These are phyloP conservation scores for Cystobasidium sp. DNA, from an alignment of 1,284 basidiomycete genomes.

Conservation along the genomic window DNA sequence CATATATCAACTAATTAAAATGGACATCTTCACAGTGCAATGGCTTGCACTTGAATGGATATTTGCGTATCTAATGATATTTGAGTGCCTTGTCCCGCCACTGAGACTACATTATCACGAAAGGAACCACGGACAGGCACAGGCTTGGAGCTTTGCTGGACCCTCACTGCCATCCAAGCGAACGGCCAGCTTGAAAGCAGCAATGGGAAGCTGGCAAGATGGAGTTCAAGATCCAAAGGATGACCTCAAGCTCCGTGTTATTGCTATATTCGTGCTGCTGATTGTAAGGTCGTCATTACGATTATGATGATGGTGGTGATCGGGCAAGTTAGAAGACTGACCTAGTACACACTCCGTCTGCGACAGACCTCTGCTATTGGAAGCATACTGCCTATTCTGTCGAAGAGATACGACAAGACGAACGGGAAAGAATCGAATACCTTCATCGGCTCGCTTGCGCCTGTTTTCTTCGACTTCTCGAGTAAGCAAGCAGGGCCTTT, in stretches of 20 bases:
- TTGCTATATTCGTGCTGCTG: slow-evolving; percentile 31
- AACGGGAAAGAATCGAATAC: neutral
- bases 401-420: slow-evolving; percentile 28
- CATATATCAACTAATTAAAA: neutral
- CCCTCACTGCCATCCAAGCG: neutral
- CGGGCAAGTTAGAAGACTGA: neutral
- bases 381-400: slow-evolving; percentile 35
- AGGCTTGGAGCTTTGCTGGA: neutral
- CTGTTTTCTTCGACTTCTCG: slow-evolving; percentile 40
- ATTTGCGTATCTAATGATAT: no score
- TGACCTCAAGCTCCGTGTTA: slow-evolving; percentile 38
- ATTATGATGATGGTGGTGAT: slow-evolving; percentile 1
- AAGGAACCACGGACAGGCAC: no score
- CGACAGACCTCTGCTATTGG: slow-evolving; percentile 40
- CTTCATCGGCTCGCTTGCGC: slow-evolving; percentile 10
- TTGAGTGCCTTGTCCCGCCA: no score
- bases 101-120: no score
- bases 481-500: slow-evolving; percentile 14
- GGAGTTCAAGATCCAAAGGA: slow-evolving; percentile 2
- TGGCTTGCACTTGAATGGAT: neutral
- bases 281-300: slow-evolving; percentile 13
- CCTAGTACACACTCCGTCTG: neutral
- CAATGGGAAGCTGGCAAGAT: slow-evolving; percentile 23
- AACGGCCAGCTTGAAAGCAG: neutral
- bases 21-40: neutral